phyloP scores from a whole-genome alignment of 768 basidiomycete genomes.

The Lactarius psammicola region DNA sequence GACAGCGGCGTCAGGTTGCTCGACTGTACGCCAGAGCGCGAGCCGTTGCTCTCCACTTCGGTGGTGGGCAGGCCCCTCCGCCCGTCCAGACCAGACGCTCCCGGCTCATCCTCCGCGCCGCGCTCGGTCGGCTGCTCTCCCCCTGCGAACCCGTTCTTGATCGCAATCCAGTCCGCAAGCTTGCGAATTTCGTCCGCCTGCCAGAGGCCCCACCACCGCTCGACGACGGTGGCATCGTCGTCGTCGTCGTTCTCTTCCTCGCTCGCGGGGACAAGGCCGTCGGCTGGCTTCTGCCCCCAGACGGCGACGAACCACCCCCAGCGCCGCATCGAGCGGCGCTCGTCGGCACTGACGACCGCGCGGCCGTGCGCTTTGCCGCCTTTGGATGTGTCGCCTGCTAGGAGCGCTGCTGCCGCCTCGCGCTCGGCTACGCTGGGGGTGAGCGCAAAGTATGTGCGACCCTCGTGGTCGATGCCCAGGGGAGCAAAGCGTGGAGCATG shows the following conservation, averaged over 20 bases:
- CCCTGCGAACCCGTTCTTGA: constrained; percentile 46
- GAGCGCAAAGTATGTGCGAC: constrained; percentile 65
- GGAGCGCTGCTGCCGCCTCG: constrained; percentile 42
- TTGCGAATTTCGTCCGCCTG: constrained; percentile 62
- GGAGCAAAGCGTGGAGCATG: constrained; percentile 54
- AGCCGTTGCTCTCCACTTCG: not conserved
- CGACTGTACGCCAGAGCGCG: constrained; percentile 5
- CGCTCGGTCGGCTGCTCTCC: constrained; percentile 26
- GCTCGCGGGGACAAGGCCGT: constrained; percentile 15
- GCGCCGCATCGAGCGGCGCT: constrained; percentile 50
- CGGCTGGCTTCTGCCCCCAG: constrained; percentile 56
- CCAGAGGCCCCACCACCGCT: constrained; percentile 78
- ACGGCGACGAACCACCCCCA: constrained; percentile 83
- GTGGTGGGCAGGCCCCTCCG: not conserved
- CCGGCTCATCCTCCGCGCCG: not conserved
- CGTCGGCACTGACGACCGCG: constrained; percentile 43
- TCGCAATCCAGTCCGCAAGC: constrained; percentile 62
- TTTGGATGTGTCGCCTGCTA: constrained; percentile 38
- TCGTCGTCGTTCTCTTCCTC: constrained; percentile 36
- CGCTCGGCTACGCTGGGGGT: constrained; percentile 59
- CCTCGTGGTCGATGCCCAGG: constrained; percentile 68
- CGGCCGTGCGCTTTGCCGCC: constrained; percentile 42
- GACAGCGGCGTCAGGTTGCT: constrained; percentile 18
- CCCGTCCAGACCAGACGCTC: not conserved
- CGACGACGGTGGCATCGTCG: constrained; percentile 40